Base-by-base conservation (phyloP, 2,329 filamentous ascomycete species). In the Colletotrichum filicis region DNA sequence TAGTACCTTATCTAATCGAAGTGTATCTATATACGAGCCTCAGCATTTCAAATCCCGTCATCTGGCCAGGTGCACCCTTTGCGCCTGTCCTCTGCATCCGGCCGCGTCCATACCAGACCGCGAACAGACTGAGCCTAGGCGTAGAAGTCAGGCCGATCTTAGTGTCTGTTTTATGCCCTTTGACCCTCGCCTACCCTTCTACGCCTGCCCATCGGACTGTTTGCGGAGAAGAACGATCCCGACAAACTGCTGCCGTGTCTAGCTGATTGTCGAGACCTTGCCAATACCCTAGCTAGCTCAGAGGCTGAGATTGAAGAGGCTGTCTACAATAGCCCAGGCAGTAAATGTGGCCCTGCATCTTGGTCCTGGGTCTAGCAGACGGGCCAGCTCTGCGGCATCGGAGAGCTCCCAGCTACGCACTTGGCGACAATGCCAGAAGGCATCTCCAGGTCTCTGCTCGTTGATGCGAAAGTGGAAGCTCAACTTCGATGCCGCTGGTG, bases 101-200 rank as follows among this genome's bases (percentile, higher is more conserved):
- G 16, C 7, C 16, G 37, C 37, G 37, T 4, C 16, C 37, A 42
- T 35, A 35, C 11, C 32, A 35, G 32, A 35, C 37, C 6, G 14
- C 37, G 16, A 42, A 0, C 7, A 42, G 37, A 1, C 37, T 42
- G 37, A 0, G 0, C 37, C 37, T 42, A 42, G 0, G 16, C 16
- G 16, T 42, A 42, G 5, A 42, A 42, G 14, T 19, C 16, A 42
- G 16, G 16, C 16, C 37, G 7, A 42, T 42, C 37, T 19, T 6
- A 42, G 1, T 3, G 16, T 42, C 12, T n/a, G 19, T n/a, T 11
- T 49, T 19, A 49, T 49, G 42, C 16, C 42, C 16, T 11, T 9
- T 19, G n/a, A 5, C 5, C 24, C 1, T 32, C 1, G 1, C 46
- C 24, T 52, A 6, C 2, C 0, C n/a, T 24, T 19, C 2, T 5